A percentile compares a stretch with the other conserved stretches of the same genome.
phyloP scores from a whole-genome alignment of 2,329 filamentous ascomycete genomes.

The Alternaria sp. region DNA sequence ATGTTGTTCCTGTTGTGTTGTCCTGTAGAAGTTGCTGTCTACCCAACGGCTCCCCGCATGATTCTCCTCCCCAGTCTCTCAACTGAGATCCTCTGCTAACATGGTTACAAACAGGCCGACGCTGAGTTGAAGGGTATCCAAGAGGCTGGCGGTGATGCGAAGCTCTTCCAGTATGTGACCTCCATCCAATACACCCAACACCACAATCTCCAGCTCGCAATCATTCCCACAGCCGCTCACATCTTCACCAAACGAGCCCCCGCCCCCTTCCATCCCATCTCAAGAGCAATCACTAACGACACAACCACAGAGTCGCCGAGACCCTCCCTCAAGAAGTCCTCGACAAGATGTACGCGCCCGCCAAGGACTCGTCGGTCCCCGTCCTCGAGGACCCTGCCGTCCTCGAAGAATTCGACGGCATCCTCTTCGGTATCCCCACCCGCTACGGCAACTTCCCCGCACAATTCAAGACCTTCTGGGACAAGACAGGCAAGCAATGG shows the following conservation, averaged over 20 bases:
- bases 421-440: conserved; percentile 94
- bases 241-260: too few relatives aligned
- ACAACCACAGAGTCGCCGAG: conserved; percentile 71
- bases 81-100: conserved; percentile 10
- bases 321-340: conserved; percentile 87
- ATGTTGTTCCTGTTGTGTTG: conserved; percentile 16
- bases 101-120: conserved; percentile 69
- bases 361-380: conserved; percentile 73
- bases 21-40: background rate
- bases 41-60: background rate
- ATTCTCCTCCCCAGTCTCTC: background rate
- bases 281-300: background rate
- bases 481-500: conserved; percentile 89
- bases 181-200: background rate
- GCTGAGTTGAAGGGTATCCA: conserved; percentile 92
- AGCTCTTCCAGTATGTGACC: conserved; percentile 76
- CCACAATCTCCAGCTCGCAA: background rate
- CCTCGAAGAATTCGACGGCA: conserved; percentile 81
- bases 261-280: too few relatives aligned
- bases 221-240: background rate
- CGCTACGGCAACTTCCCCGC: conserved; percentile 96
- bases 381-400: conserved; percentile 66
- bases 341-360: conserved; percentile 86
- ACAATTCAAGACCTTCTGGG: conserved; percentile 95
- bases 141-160: conserved; percentile 80